These are phyloP conservation scores for Penicillium coprophilum DNA, from an alignment of 495 filamentous ascomycete species.

Conservation along the genomic window DNA sequence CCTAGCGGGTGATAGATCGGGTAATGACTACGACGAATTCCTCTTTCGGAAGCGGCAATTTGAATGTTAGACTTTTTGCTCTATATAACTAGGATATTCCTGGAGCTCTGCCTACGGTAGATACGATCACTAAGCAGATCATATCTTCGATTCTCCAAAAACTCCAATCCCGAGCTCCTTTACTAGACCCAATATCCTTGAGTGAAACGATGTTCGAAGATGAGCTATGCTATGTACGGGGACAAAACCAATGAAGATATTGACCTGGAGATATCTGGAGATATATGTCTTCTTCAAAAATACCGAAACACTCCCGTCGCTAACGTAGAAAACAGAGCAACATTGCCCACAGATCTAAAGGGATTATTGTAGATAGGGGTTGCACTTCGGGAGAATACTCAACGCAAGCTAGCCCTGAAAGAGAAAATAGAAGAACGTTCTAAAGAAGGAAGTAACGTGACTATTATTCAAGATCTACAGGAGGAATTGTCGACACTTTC, in stretches of 20 bases:
- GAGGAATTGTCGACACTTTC: not conserved
- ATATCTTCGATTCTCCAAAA: not conserved
- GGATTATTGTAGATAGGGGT: slow-evolving; percentile 4
- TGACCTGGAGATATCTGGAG: not conserved
- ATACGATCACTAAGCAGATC: not conserved
- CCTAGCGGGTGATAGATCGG: no score
- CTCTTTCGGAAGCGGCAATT: not conserved
- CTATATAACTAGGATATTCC: no score
- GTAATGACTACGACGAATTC: no score
- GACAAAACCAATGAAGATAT: not conserved
- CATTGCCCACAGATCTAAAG: not conserved
- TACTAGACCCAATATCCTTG: not conserved
- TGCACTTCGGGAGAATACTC: slow-evolving; percentile 11
- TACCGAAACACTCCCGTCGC: not conserved
- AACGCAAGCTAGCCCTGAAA: slow-evolving; percentile 6
- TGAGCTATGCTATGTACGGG: not conserved
- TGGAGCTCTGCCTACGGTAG: no score
- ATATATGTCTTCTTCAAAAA: slow-evolving; percentile 4
- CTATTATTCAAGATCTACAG: not conserved
- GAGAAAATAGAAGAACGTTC: not conserved
- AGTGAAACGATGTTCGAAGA: not conserved
- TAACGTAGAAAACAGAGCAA: not conserved
- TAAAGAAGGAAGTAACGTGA: not conserved
- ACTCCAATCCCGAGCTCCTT: not conserved
- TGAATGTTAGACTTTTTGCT: not conserved